Evolutionary conservation across 352 stramenopile genomes (phyloP).

Genomic region (Globisporangium rhizosaccharum): DNA sequence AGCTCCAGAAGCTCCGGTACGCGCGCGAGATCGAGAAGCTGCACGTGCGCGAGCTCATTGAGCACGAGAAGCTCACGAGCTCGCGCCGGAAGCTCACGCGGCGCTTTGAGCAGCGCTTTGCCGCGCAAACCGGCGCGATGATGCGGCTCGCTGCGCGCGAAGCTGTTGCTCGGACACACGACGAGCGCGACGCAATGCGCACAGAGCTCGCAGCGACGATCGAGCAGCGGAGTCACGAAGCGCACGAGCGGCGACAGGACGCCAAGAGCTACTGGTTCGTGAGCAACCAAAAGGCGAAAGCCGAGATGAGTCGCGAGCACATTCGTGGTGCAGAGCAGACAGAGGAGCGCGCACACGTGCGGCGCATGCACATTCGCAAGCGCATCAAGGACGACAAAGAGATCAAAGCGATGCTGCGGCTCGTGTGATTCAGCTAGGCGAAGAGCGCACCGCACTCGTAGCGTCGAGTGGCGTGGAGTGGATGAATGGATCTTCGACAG

Average conservation of each 20-base stretch:
- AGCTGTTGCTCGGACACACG: constrained; percentile 26
- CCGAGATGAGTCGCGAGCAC: constrained; percentile 13
- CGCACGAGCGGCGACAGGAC: constrained; percentile 34
- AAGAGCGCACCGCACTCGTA: too few species aligned
- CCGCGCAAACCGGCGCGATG: constrained; percentile 50
- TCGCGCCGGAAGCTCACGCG: constrained; percentile 36
- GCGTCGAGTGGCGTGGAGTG: too few species aligned
- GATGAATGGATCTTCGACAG: too few species aligned
- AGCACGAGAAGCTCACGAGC: constrained; percentile 42
- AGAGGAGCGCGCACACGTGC: constrained; percentile 16
- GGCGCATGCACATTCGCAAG: constrained; percentile 23
- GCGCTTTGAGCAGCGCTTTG: constrained; percentile 48
- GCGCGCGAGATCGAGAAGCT: constrained; percentile 46
- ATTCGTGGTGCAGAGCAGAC: constrained; percentile 10
- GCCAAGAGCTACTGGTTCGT: constrained; percentile 71
- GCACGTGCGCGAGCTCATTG: constrained; percentile 28
- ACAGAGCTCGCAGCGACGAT: constrained; percentile 21
- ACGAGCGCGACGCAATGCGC: constrained; percentile 25
- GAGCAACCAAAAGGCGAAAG: constrained; percentile 44
- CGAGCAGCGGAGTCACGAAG: constrained; percentile 30
- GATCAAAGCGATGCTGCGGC: constrained; percentile 55
- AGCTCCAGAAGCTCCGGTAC: constrained; percentile 61
- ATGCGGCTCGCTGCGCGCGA: constrained; percentile 57
- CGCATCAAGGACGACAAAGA: constrained; percentile 61
- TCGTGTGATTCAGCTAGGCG: constrained; percentile 28